Conservation (phyloP, 2,329 filamentous ascomycete species). For the Xylaria sp. region DNA sequence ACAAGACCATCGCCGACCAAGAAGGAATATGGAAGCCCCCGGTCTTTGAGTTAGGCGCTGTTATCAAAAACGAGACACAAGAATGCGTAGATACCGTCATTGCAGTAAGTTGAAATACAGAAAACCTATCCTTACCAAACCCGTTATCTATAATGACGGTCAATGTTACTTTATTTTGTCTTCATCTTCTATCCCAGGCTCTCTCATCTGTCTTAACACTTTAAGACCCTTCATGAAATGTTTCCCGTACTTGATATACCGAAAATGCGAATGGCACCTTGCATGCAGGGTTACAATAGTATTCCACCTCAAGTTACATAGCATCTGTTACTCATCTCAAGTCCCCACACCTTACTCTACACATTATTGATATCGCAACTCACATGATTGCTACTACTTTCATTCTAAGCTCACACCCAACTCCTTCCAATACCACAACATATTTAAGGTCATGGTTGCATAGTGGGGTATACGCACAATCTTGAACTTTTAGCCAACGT, state of each 20-base stretch:
- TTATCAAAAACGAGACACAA: conserved; percentile 26
- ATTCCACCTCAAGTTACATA: neutral
- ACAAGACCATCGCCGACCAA: conserved; percentile 15
- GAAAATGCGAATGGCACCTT: neutral
- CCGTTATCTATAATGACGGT: neutral
- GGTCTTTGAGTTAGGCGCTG: conserved; percentile 24
- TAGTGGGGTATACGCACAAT: neutral
- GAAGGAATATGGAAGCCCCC: conserved; percentile 17
- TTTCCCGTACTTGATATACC: neutral
- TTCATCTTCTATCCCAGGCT: neutral
- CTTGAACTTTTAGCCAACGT: neutral
- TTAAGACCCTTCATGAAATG: neutral
- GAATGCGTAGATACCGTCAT: conserved; percentile 19
- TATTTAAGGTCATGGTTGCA: neutral
- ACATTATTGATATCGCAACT: neutral
- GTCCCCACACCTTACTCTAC: neutral
- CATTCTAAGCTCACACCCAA: neutral
- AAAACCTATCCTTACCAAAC: neutral
- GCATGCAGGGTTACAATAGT: neutral
- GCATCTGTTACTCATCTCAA: neutral
- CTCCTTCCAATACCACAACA: neutral
- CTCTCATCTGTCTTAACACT: neutral
- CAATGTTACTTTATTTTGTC: neutral
- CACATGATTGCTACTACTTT: neutral
- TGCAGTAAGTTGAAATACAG: conserved; percentile 21